Evolutionary conservation across 2,329 filamentous ascomycete genomes (phyloP), one percentile per base, ranked within the genome.

Genomic region (Ophiostoma fasciatum): DNA sequence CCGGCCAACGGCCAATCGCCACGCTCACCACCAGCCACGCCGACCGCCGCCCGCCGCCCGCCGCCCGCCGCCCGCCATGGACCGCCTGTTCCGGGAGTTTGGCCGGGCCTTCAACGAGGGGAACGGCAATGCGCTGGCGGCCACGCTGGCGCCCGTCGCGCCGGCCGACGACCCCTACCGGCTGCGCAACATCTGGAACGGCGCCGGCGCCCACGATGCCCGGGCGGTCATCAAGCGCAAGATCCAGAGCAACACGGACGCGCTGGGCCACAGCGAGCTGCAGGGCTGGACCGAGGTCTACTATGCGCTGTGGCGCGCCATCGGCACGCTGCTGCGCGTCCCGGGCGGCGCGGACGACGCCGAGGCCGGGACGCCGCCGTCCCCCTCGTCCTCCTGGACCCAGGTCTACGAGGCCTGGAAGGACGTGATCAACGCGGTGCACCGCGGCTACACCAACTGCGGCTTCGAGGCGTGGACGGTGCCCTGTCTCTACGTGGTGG

Each of bases 391-490:
- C 8, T 74, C 81, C 39, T 93, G 82, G 77, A 68, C 69, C n/a
- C 78, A 71, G 37, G 81, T 87, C 0, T 98, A 94, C 51, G 79
- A 85, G 42, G 63, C 76, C 10, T 96, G 90, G 87, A 92, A 83
- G 51, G 82, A 93, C 28, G 53, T 96, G 42, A 74, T 81, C 31
- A 81, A 79, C 43, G 64, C 67, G 32, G 63, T 96, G 27, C 77
- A 87, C 39, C 74, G 84, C 46, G 85, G 84, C 22, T 94, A 94
- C 53, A 78, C 76, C 25, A 78, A 71, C 45, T 64, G 68, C 37
- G 69, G 72, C 3, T 83, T 96, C 48, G 77, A 83, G 45, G 78
- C 84, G 22, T 98, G 90, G 88, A 90, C 85, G 0, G 75, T 98
- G 35, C 87, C 90, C 4, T 87, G 82, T 51, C 66, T 98, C 27